A percentile compares a stretch with the other conserved stretches of the same genome.
phyloP scores from a whole-genome alignment of 1,284 basidiomycete species.

The Microbotryum intermedium region DNA sequence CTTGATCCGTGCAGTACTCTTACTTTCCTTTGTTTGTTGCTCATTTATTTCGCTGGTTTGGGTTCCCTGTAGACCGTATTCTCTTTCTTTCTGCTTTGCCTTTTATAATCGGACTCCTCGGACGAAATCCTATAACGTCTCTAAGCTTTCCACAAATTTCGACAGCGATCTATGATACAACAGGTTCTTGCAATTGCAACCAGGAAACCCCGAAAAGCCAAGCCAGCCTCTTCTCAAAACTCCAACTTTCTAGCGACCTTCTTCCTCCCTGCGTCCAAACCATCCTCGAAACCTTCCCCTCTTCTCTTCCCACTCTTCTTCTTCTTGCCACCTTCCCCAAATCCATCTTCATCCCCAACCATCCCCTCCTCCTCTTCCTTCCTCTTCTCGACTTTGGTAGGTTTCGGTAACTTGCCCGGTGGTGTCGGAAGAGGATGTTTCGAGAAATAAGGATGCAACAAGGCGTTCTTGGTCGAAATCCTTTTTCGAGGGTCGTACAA shows the following conservation, averaged over 20 bases:
- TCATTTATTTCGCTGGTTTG: no score
- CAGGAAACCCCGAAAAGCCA: neutral
- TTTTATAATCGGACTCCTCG: no score
- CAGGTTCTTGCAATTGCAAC: neutral
- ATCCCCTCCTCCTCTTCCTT: conserved; percentile 1
- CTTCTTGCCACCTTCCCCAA: conserved; percentile 7
- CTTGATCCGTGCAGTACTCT: no score
- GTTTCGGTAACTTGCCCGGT: conserved; percentile 73
- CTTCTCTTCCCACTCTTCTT: neutral
- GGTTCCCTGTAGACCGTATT: no score
- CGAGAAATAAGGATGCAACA: conserved; percentile 68
- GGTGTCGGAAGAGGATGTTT: conserved; percentile 68
- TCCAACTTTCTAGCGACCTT: conserved; percentile 29
- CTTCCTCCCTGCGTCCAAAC: conserved; percentile 12
- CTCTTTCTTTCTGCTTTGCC: no score
- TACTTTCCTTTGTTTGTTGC: no score
- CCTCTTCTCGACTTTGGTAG: conserved; percentile 44
- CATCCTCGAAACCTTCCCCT: neutral
- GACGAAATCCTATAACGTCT: no score
- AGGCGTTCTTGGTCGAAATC: conserved; percentile 67
- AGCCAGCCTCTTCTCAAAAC: conserved; percentile 9
- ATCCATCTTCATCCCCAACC: neutral
- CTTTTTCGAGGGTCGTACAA: conserved; percentile 78
- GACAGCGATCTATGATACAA: neutral
- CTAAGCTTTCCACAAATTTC: neutral